Conservation (phyloP, 352 stramenopile species). For the Phytophthora litchii region DNA sequence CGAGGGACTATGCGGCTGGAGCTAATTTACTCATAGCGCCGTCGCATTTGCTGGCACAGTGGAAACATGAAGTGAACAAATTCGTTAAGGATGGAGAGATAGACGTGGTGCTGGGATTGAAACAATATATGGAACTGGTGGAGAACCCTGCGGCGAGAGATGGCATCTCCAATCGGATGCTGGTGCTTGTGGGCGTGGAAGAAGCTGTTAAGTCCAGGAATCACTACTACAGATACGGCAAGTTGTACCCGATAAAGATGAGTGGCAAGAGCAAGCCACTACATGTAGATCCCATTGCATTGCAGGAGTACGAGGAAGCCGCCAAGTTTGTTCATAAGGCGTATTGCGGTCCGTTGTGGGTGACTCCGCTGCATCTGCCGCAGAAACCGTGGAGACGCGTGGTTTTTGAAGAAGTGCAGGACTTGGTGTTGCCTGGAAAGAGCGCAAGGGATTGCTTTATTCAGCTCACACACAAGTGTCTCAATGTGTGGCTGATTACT, state of each 20-base stretch:
- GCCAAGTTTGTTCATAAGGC: slow-evolving; percentile 85
- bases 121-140: slow-evolving; percentile 56
- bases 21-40: slow-evolving; percentile 80
- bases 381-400: slow-evolving; percentile 77
- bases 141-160: slow-evolving; percentile 29
- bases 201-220: slow-evolving; percentile 68
- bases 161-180: slow-evolving; percentile 74
- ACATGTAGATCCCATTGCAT: slow-evolving; percentile 44
- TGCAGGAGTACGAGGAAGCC: slow-evolving; percentile 71
- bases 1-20: slow-evolving; percentile 47
- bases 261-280: slow-evolving; percentile 42
- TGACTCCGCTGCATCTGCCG: slow-evolving; percentile 65
- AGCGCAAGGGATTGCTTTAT: slow-evolving; percentile 83
- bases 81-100: slow-evolving; percentile 72
- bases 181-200: slow-evolving; percentile 82
- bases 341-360: slow-evolving; percentile 78
- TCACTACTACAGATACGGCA: slow-evolving; percentile 64
- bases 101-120: slow-evolving; percentile 72
- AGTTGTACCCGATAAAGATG: slow-evolving; percentile 59
- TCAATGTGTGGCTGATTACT: slow-evolving; percentile 88
- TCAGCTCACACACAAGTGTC: slow-evolving; percentile 73
- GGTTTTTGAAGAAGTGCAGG: slow-evolving; percentile 89
- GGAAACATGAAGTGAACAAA: slow-evolving; percentile 81
- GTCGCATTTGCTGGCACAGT: slow-evolving; percentile 82
- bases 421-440: slow-evolving; percentile 78